Conservation (phyloP, 139 green algal genomes). For the Asterochloris erici region DNA sequence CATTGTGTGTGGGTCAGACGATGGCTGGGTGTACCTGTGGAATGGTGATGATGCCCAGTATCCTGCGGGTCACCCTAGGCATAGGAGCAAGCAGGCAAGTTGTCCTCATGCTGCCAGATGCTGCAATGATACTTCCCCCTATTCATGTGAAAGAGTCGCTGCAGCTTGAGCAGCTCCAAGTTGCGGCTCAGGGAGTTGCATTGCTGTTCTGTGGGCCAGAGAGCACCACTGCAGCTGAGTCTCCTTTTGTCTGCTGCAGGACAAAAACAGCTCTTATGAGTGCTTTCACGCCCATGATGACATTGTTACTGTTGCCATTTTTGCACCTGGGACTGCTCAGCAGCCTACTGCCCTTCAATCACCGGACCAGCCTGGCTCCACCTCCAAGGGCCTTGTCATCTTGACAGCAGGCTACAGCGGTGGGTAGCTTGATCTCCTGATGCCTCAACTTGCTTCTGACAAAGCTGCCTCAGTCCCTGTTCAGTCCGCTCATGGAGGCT, state of each 20-base stretch:
- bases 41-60: background rate
- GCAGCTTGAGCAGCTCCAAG: no score
- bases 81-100: conserved; percentile 15
- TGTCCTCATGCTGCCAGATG: background rate
- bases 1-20: conserved; percentile 72
- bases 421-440: no score
- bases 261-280: conserved; percentile 62
- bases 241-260: conserved; percentile 18
- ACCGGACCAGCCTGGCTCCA: background rate
- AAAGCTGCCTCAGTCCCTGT: no score
- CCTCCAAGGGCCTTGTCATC: conserved; percentile 5
- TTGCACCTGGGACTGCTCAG: conserved; percentile 42
- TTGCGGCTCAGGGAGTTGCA: background rate
- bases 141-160: no score
- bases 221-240: background rate
- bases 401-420: conserved; percentile 11
- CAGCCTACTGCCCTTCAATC: background rate
- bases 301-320: conserved; percentile 59
- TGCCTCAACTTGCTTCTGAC: no score
- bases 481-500: no score
- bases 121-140: no score
- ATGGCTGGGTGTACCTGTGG: conserved; percentile 80
- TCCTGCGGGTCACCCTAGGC: background rate
- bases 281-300: conserved; percentile 57
- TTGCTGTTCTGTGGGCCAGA: background rate